Base-by-base conservation (phyloP, 768 basidiomycete genomes). In the Psilocybe sp. region DNA sequence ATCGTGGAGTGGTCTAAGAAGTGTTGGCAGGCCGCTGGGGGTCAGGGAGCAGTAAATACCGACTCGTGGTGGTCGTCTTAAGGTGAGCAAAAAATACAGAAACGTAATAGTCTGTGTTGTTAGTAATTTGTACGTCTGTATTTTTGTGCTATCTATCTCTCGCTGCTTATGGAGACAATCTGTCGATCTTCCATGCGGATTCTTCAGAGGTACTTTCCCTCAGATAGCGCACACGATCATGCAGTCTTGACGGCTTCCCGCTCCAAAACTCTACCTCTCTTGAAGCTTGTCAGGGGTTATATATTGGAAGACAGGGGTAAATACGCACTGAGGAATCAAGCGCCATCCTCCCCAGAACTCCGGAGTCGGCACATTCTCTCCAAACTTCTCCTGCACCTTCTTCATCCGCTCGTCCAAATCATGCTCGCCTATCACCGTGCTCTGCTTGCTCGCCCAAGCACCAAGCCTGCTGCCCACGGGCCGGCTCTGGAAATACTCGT, bases 321-420 rank as follows among this genome's bases (percentile, higher is more conserved):
- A 16, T 11, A 76, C 85, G 60, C 59, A 96, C 92, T 78, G 78
- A 20, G 96, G 96, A n/a, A 98, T 76, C 32, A 98, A 78, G 58
- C 96, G 78, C 89, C 92, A 97, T 4, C 96, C 96, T 52, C 96
- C 96, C 96, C 96, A 98, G 66, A 91, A 92, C 7, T 90, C 85
- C 3, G 96, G 96, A 41, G 86, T 72, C 0, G 89, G 87, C 11
- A 97, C 74, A 23, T 82, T 73, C 10, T 75, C 71, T 14, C 72
- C 74, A 61, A 91, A 92, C 33, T 75, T 75, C 41, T 78, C 70
- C 62, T 80, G 71, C 16, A 87, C 60, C 61, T 74, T 73, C 51
- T 84, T 70, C 13, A 94, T 69, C 36, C 85, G 77, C 18, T 71
- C 71, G 43, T 77, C 71, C 3, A 98, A 70, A 51, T 85, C 84